A percentile compares a stretch with the other conserved stretches of the same genome.
Conservation (phyloP, 345 rosid species). For the Rhizophora mangle region DNA sequence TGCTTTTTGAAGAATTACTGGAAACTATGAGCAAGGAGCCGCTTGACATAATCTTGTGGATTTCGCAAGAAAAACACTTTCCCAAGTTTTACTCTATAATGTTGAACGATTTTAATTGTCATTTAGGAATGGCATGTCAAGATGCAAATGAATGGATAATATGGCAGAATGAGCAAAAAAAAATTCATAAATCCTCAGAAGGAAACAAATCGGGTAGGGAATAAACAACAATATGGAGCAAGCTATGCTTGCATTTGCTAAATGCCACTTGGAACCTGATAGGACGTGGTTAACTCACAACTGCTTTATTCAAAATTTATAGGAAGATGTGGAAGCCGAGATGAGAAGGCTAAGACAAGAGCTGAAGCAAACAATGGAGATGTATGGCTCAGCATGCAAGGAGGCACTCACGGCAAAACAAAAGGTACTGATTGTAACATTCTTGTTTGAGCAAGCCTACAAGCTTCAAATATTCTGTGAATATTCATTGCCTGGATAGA, state of each 20-base stretch:
- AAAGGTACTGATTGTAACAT: constrained; percentile 27
- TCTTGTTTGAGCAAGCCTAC: not conserved
- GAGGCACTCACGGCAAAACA: constrained; percentile 56
- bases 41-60: not conserved
- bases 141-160: not conserved
- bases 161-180: not conserved
- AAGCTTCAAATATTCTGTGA: not conserved
- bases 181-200: too few species aligned
- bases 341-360: constrained; percentile 70
- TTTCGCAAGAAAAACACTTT: not conserved
- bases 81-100: not conserved
- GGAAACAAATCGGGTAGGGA: not conserved
- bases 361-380: constrained; percentile 56
- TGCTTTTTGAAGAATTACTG: not conserved
- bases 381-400: constrained; percentile 65
- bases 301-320: constrained; percentile 12
- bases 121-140: not conserved
- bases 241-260: not conserved
- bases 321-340: constrained; percentile 85
- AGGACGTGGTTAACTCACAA: not conserved
- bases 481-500: not conserved
- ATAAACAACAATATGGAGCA: not conserved
- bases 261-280: not conserved
- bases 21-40: not conserved
- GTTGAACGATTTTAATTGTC: not conserved